These are phyloP conservation scores for Melanomma pulvis-pyrius DNA, from an alignment of 495 filamentous ascomycete species.

Conservation along the genomic window DNA sequence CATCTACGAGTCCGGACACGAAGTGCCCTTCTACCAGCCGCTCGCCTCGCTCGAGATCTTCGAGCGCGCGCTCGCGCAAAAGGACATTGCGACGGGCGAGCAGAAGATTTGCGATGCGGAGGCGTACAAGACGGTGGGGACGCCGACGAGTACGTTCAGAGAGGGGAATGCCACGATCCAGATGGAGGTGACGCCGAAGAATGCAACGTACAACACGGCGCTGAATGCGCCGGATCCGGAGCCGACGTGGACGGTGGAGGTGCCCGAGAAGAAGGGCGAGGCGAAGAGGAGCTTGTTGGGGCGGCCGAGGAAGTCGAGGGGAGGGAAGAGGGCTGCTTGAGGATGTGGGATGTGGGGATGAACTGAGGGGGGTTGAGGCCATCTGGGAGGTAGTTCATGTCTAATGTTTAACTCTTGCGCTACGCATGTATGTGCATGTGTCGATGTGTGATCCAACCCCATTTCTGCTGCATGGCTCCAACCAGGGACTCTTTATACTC, in stretches of 20 bases:
- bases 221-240: conserved; percentile 48
- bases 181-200: conserved; percentile 48
- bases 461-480: too few species aligned
- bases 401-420: too few species aligned
- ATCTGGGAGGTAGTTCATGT: neutral
- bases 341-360: neutral
- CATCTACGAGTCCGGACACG: conserved; percentile 59
- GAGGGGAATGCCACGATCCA: conserved; percentile 64
- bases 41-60: conserved; percentile 63
- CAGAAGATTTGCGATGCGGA: conserved; percentile 30
- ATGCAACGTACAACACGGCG: conserved; percentile 59
- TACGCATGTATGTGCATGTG: too few species aligned
- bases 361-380: neutral
- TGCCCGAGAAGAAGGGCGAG: neutral
- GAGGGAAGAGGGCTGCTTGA: conserved; percentile 1
- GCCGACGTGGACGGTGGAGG: conserved; percentile 25
- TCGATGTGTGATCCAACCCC: too few species aligned
- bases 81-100: conserved; percentile 64
- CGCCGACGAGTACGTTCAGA: conserved; percentile 55
- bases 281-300: conserved; percentile 18
- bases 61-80: conserved; percentile 57
- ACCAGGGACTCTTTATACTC: neutral
- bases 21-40: conserved; percentile 72
- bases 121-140: conserved; percentile 54
- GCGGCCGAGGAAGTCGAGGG: conserved; percentile 11